Conservation (phyloP, 257 asterid genomes). For the Ligustrum vulgare region DNA sequence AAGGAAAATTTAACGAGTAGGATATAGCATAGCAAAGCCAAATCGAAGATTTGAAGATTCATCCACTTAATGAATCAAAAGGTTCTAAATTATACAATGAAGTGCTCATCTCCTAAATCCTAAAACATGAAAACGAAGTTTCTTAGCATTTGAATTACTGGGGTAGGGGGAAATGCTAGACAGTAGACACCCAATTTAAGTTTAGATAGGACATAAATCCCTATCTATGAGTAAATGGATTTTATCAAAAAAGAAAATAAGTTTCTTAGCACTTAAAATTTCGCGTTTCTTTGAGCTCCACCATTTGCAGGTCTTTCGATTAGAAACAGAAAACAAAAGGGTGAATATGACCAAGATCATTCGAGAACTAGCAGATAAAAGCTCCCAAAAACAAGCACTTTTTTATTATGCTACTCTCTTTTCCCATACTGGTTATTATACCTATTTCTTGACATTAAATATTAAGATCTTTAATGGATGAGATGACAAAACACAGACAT, state of each 20-base stretch:
- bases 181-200: no score
- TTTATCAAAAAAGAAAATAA: no score
- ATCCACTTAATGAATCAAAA: background rate
- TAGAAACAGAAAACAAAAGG: background rate
- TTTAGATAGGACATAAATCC: no score
- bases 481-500: background rate
- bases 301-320: background rate
- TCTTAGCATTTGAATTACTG: background rate
- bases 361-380: conserved; percentile 2
- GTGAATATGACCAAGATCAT: background rate
- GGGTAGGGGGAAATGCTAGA: no score
- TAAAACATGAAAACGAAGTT: background rate
- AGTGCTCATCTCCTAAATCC: background rate
- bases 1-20: background rate
- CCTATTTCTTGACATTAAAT: background rate
- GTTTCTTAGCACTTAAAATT: background rate
- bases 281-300: background rate
- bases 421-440: background rate
- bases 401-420: background rate
- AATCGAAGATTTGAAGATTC: background rate
- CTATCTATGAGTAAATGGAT: no score
- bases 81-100: background rate
- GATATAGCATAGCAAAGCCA: background rate
- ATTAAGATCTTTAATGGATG: background rate
- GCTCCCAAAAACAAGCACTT: background rate